These are phyloP conservation scores for Colletotrichum sansevieriae DNA, from an alignment of 2,329 filamentous ascomycete species.

Conservation along the genomic window DNA sequence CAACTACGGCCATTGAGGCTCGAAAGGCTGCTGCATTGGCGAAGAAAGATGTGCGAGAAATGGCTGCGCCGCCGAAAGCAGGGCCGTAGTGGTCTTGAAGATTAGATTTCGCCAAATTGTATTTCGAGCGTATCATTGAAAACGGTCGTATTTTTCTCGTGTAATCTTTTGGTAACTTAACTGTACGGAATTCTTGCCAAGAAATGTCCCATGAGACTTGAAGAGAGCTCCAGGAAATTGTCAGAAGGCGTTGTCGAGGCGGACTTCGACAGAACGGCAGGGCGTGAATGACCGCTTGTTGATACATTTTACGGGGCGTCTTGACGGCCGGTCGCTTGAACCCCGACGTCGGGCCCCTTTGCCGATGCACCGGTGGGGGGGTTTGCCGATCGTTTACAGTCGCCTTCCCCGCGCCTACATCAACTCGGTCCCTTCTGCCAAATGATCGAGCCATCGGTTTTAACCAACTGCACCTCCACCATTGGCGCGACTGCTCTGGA, in stretches of 20 bases:
- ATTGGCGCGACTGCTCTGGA: neutral
- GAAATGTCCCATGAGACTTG: no score
- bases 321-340: neutral
- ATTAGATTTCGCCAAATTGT: neutral
- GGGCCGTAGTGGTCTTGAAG: neutral
- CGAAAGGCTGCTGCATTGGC: no score
- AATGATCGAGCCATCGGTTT: neutral
- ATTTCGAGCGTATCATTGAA: no score
- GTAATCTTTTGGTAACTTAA: no score
- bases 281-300: conserved; percentile 14
- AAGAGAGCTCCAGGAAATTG: neutral
- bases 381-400: conserved; percentile 11
- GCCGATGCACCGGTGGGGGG: conserved; percentile 11
- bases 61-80: neutral
- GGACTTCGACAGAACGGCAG: neutral
- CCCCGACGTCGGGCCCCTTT: neutral
- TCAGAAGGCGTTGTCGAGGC: neutral
- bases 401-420: conserved; percentile 3
- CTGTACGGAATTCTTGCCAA: no score
- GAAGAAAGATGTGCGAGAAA: neutral
- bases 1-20: no score
- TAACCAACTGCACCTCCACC: neutral
- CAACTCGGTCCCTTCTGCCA: neutral
- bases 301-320: neutral
- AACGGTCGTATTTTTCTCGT: no score